Percentiles rank a stretch among this genome's conserved stretches.
These are phyloP conservation scores for Pseudogymnoascus sp. DNA, from an alignment of 2,329 filamentous ascomycete genomes.

Conservation along the genomic window DNA sequence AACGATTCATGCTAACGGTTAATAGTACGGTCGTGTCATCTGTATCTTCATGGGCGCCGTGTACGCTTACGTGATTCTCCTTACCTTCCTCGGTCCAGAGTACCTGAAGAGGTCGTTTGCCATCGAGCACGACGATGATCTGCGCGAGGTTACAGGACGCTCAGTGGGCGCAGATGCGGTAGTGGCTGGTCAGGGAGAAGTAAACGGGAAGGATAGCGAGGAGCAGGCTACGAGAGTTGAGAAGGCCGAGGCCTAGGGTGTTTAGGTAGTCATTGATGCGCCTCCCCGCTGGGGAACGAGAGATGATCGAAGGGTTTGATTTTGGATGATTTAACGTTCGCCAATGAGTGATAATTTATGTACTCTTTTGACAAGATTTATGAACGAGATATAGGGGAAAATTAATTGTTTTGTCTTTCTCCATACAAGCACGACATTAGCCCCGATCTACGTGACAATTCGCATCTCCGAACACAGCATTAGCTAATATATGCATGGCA, in stretches of 20 bases:
- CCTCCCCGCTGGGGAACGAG: background rate
- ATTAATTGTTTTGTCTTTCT: background rate
- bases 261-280: background rate
- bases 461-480: background rate
- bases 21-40: constrained; percentile 75
- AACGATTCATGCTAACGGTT: constrained; percentile 36
- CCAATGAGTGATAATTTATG: background rate
- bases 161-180: background rate
- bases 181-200: background rate
- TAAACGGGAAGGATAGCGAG: background rate
- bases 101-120: constrained; percentile 38
- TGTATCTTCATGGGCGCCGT: constrained; percentile 89
- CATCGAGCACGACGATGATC: constrained; percentile 38
- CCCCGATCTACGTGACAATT: background rate
- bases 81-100: constrained; percentile 54
- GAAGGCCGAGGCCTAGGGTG: background rate
- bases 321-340: constrained; percentile 2
- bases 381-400: background rate
- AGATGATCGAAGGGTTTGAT: background rate
- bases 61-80: constrained; percentile 51
- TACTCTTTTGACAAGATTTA: background rate
- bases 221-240: background rate
- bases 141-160: constrained; percentile 34
- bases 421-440: background rate
- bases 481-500: background rate